Percentiles rank a stretch among this genome's conserved stretches.
Conservation (phyloP, 1,139 yeast species). For the Geotrichum aggregatum region DNA sequence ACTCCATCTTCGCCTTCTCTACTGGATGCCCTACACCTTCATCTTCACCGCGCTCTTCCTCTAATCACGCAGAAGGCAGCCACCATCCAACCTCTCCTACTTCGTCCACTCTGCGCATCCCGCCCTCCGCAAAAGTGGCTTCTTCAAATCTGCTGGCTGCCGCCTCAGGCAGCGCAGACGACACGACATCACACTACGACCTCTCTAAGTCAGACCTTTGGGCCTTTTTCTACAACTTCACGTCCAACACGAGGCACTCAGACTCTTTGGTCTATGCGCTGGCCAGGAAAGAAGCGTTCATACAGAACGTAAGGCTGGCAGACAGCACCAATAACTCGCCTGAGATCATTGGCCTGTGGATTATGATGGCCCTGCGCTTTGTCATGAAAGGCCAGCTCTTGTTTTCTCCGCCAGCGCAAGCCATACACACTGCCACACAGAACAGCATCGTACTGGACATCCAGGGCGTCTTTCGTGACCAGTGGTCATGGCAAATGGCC, state of each 20-base stretch:
- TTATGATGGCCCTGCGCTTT: constrained; percentile 35
- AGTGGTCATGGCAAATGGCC: constrained; percentile 44
- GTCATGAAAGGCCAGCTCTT: constrained; percentile 29
- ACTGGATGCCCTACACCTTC: constrained; percentile 6
- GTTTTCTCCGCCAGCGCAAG: constrained; percentile 20
- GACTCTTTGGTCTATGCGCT: constrained; percentile 36
- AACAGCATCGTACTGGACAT: constrained; percentile 30
- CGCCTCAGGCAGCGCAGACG: background rate
- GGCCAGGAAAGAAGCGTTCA: constrained; percentile 37
- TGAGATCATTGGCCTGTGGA: constrained; percentile 36
- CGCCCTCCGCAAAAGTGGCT: constrained; percentile 1
- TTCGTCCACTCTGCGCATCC: background rate
- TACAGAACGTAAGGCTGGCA: constrained; percentile 29
- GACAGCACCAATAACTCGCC: constrained; percentile 6
- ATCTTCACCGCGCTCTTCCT: background rate
- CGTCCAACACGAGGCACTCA: constrained; percentile 30
- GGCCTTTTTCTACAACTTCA: constrained; percentile 30
- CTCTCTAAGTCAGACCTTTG: constrained; percentile 14
- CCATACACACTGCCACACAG: background rate
- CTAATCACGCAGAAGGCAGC: background rate
- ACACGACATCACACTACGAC: background rate
- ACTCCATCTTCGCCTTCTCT: too few species aligned
- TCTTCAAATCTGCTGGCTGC: background rate
- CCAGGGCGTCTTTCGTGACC: constrained; percentile 36
- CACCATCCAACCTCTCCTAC: background rate